A percentile compares a stretch with the other conserved stretches of the same genome.
Evolutionary conservation across 2,329 filamentous ascomycete genomes (phyloP).

Genomic region (Stagonosporopsis rhizophila): DNA sequence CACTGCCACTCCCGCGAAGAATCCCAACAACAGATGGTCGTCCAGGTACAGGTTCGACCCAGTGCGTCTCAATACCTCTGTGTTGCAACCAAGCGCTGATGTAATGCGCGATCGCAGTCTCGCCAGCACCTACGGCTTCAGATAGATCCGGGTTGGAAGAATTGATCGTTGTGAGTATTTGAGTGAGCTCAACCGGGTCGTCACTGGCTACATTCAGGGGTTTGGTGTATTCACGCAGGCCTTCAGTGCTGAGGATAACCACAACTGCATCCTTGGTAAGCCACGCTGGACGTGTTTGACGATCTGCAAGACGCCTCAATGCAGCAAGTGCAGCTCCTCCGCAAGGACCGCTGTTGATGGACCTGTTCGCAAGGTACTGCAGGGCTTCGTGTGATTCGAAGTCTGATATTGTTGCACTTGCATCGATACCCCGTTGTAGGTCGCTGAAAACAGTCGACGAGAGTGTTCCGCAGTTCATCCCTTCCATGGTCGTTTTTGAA

Average conservation of each 20-base stretch:
- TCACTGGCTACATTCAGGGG: constrained; percentile 30
- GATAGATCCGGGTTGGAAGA: constrained; percentile 58
- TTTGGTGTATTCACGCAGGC: constrained; percentile 45
- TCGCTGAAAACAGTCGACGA: constrained; percentile 70
- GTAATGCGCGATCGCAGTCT: constrained; percentile 52
- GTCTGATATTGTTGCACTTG: constrained; percentile 67
- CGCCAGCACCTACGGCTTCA: constrained; percentile 52
- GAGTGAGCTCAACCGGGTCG: constrained; percentile 54
- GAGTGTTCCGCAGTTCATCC: constrained; percentile 75
- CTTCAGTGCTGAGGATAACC: constrained; percentile 73
- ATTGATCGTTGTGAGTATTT: constrained; percentile 57
- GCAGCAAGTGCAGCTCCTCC: constrained; percentile 67
- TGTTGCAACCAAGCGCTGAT: constrained; percentile 58
- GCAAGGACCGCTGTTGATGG: constrained; percentile 66
- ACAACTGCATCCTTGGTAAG: constrained; percentile 62
- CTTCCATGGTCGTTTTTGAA: constrained; percentile 72
- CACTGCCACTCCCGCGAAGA: constrained; percentile 55
- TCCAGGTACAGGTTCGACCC: constrained; percentile 56
- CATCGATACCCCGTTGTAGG: constrained; percentile 65
- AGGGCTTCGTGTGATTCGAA: constrained; percentile 67
- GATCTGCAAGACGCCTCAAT: constrained; percentile 57
- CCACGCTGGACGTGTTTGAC: constrained; percentile 42
- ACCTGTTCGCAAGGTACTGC: constrained; percentile 57
- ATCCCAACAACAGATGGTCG: constrained; percentile 61
- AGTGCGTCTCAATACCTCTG: constrained; percentile 59